These are phyloP conservation scores for Neurospora sp. DNA, from an alignment of 2,329 filamentous ascomycete species.

Conservation along the genomic window DNA sequence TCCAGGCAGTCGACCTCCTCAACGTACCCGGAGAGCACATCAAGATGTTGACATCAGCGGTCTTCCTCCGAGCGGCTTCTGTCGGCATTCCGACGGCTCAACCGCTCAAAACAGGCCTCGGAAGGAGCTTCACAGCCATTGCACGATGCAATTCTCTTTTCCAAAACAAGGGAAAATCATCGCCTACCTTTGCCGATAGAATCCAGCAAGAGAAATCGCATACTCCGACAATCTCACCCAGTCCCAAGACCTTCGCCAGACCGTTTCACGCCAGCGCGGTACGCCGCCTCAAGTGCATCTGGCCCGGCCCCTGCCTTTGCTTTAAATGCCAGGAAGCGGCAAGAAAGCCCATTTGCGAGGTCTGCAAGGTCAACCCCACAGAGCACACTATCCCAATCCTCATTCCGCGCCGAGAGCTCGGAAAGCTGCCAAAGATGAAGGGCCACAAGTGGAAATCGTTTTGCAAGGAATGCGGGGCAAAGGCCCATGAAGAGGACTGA, in stretches of 20 bases:
- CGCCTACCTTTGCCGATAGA: not conserved
- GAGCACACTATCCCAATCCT: no score
- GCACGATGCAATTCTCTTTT: accelerated
- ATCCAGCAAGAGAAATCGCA: no score
- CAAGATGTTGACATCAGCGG: not conserved
- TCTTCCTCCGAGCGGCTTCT: not conserved
- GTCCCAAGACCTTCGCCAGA: not conserved
- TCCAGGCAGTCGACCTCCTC: not conserved
- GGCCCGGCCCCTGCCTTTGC: no score
- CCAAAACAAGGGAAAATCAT: not conserved
- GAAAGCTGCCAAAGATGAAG: no score
- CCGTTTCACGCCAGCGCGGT: not conserved
- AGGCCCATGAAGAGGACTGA: no score
- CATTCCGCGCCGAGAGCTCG: no score
- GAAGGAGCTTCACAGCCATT: not conserved
- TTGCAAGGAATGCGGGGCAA: no score
- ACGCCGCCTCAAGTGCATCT: not conserved
- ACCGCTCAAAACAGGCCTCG: not conserved
- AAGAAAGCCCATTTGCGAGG: no score
- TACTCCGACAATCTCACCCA: not conserved
- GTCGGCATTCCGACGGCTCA: not conserved
- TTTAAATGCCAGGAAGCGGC: no score
- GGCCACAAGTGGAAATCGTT: no score
- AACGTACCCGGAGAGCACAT: not conserved
- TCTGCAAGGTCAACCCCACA: no score